Evolutionary conservation across 176 grass and related monocot genomes (phyloP), one percentile per base, ranked within the genome.

Genomic region (Coix lacrymajobi): DNA sequence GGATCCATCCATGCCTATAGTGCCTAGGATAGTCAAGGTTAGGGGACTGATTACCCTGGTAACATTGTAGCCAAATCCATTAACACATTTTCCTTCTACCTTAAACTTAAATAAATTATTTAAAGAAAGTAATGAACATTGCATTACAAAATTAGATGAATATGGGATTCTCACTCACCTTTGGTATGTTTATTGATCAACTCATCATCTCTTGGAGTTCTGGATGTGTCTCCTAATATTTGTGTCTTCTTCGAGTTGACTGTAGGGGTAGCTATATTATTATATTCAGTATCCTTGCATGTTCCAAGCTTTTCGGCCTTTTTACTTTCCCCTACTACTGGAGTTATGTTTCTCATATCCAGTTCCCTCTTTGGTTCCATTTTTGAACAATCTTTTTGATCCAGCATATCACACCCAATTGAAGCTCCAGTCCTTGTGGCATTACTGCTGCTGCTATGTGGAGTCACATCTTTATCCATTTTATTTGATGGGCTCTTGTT

Each of bases 101-200:
- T 25, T 58, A 17, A 56, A 62, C 44, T 60, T n/a, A 8, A 26
- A n/a, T 4, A 73, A 57, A 81, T 69, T 58, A n/a, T 49, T 31
- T 10, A 39, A 34, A 9, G 4, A 83, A 32, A 24, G 22, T 31
- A 38, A 19, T 24, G 52, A 69, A 77, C 44, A 45, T 46, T 46
- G 14, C 14, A 5, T 4, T 69, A 71, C 48, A 39, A 33, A 49
- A 62, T 9, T 51, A 39, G 30, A 64, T 51, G 66, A 33, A 64
- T 17, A 82, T 40, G 39, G 3, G 31, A 83, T 57, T 57, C 22
- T 78, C 7, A 20, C 75, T 83, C 34, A 83, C 86, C 80, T 83
- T 83, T 78, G 43, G 4, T 36, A 36, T 20, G 8, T 43, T 15
- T 15, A 25, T 22, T 28, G 22, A 54, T 28, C 62, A 31, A 60